Conservation (phyloP, 192 early-diverging fungal species). For the Coemansia sp. region DNA sequence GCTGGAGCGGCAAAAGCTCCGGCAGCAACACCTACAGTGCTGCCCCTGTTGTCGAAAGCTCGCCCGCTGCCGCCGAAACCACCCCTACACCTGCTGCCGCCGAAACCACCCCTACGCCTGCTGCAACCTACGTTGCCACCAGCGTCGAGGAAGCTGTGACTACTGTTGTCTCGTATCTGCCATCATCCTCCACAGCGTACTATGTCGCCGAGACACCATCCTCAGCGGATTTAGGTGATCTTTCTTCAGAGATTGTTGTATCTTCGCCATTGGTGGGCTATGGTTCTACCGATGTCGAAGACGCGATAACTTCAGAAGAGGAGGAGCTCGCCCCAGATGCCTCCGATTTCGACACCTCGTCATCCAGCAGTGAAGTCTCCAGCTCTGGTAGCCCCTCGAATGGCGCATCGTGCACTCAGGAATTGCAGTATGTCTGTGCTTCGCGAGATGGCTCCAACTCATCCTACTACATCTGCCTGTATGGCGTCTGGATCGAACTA, state of each 20-base stretch:
- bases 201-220: neutral
- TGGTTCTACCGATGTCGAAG: neutral
- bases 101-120: neutral
- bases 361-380: neutral
- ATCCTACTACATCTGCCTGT: conserved; percentile 1
- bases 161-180: neutral
- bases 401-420: neutral
- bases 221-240: too few species aligned
- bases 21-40: neutral
- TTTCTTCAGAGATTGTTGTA: too few species aligned
- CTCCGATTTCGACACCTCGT: neutral
- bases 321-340: neutral
- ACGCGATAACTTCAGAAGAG: neutral
- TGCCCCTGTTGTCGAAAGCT: neutral
- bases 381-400: neutral
- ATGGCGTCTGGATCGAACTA: neutral
- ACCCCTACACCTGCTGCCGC: neutral
- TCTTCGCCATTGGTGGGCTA: too few species aligned
- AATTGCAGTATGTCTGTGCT: too few species aligned
- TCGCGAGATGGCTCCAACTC: neutral
- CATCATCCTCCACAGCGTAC: neutral
- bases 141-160: neutral
- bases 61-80: neutral
- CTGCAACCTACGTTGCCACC: neutral
- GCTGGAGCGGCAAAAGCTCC: neutral